Base-by-base conservation (phyloP, 371 early-diverging fungal species). In the Apophysomyces ossiformis region DNA sequence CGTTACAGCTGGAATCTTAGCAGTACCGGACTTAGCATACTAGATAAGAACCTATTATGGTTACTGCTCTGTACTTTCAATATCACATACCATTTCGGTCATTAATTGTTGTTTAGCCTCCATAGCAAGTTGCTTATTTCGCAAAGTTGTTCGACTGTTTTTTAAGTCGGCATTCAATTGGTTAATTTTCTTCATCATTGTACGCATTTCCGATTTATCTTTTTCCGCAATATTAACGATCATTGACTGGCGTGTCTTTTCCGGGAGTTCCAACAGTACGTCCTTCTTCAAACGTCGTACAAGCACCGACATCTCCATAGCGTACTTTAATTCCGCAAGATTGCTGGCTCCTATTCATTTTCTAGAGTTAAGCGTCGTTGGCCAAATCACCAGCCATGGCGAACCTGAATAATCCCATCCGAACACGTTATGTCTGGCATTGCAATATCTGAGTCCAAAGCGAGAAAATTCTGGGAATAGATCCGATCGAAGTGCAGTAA, bases 381-480 rank as follows among this genome's bases (percentile, higher is more conserved):
- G 13, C 41, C 8, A 32, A 45, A 6, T 18, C 7, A 36, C 13
- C 13, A 13, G 41, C 8, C 1, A 13, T 41, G 13, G 12, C 26
- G 16, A 50, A 73, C 70, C 71, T 47, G 63, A 46, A 58, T 71
- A 71, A 26, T 68, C 59, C 72, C 61, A 68, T 1, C 77, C 81
- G 69, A 72, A 74, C 9, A 66, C 60, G 3, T 61, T 45, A 8
- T 60, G 46, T 64, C 58, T 75, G 16, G 73, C 82, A 54, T 76
- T 64, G 56, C 92, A 92, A 70, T 91, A 93, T 7, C 90, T 73
- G 26, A 71, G 67, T 8, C 84, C 83, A 74, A 78, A 93, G 35
- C 73, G 65, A 11, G 58, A 37, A 18, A 81, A 68, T 13, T 58
- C 70, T 0, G 77, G 64, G 69, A 87, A 89, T 2, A 78, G 8